A percentile compares a stretch with the other conserved stretches of the same genome.
Conservation (phyloP, 805 yeast genomes). For the Metschnikowia similis region DNA sequence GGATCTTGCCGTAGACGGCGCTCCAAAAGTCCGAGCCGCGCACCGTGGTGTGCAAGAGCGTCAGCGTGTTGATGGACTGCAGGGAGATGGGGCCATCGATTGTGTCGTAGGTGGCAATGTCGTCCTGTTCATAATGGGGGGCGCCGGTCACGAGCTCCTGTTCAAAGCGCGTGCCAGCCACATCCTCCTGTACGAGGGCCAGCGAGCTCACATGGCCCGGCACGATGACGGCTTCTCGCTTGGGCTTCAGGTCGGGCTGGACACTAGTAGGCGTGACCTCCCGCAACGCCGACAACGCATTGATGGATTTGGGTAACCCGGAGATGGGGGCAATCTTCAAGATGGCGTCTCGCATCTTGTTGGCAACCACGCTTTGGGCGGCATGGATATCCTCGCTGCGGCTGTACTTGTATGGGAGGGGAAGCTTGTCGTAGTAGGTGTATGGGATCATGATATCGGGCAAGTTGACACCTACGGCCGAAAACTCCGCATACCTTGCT, state of each 20-base stretch:
- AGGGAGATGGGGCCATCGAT: conserved; percentile 40
- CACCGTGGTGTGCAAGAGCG: conserved; percentile 24
- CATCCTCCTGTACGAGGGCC: conserved; percentile 36
- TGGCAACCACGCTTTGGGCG: conserved; percentile 36
- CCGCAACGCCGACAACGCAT: conserved; percentile 62
- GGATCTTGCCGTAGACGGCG: conserved; percentile 69
- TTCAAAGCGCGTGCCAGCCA: conserved; percentile 34
- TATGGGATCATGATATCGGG: conserved; percentile 42
- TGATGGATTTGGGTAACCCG: conserved; percentile 84
- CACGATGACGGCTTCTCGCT: conserved; percentile 25
- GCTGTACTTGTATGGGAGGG: conserved; percentile 32
- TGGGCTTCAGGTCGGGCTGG: conserved; percentile 18
- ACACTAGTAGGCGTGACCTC: conserved; percentile 56
- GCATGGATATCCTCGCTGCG: conserved; percentile 33
- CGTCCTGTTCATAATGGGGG: conserved; percentile 21
- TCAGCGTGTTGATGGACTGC: conserved; percentile 26
- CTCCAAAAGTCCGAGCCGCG: conserved; percentile 71
- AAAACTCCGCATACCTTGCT: conserved; percentile 34
- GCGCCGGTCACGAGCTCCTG: not conserved
- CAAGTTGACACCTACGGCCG: conserved; percentile 38
- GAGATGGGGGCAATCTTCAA: conserved; percentile 74
- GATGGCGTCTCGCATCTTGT: conserved; percentile 68
- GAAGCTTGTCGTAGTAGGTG: conserved; percentile 34
- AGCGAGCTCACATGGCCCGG: conserved; percentile 36
- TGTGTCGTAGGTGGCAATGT: conserved; percentile 24